phyloP scores from a whole-genome alignment of 345 rosid species.

The Eucalyptus viminalis region DNA sequence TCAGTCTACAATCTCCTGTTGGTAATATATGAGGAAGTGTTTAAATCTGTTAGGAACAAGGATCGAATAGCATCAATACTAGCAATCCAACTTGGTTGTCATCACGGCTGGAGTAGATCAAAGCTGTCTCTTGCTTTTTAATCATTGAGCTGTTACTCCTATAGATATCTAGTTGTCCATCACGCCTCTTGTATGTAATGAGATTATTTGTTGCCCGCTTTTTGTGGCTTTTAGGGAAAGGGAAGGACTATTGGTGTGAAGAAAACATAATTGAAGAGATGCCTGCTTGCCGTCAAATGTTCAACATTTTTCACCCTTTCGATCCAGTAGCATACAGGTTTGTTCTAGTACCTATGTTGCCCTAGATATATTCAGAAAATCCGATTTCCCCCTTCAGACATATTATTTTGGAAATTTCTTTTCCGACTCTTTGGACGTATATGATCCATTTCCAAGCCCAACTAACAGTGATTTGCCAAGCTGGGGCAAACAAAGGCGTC shows the following conservation, averaged over 20 bases:
- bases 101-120: background rate
- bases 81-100: background rate
- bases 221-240: slow-evolving; percentile 38
- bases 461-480: background rate
- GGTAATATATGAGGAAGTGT: background rate
- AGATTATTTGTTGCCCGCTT: background rate
- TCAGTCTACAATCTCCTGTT: background rate
- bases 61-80: background rate
- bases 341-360: background rate
- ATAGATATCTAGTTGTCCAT: background rate
- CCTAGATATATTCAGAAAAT: background rate
- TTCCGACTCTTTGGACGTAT: background rate
- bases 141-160: background rate
- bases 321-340: slow-evolving; percentile 99
- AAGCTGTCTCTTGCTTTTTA: background rate
- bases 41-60: background rate
- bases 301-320: slow-evolving; percentile 94
- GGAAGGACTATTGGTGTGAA: slow-evolving; percentile 78
- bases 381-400: background rate
- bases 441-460: background rate
- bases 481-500: background rate
- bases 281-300: slow-evolving; percentile 92
- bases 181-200: background rate
- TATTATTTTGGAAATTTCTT: background rate
- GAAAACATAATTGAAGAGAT: slow-evolving; percentile 79